Percentiles rank a stretch among this genome's conserved stretches.
These are phyloP conservation scores for Cucurbitaria berberidis DNA, from an alignment of 2,329 filamentous ascomycete species.

Conservation along the genomic window DNA sequence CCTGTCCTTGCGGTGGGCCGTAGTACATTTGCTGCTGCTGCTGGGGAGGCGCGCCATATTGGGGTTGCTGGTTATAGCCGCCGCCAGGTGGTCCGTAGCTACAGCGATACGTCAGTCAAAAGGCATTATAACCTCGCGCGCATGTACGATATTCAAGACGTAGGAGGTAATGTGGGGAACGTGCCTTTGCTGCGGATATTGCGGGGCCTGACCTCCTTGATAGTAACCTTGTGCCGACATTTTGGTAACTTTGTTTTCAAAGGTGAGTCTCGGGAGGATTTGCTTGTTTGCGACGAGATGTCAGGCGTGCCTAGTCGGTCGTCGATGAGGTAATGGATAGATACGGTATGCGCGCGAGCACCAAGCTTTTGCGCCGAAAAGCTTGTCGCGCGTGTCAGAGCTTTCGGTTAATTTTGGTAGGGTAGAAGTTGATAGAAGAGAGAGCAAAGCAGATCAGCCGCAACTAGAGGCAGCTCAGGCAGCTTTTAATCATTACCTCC, in stretches of 20 bases:
- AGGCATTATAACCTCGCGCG: background rate
- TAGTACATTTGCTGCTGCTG: conserved; percentile 38
- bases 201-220: conserved; percentile 37
- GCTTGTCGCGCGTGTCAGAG: conserved; percentile 2
- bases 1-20: conserved; percentile 42
- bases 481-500: conserved; percentile 1
- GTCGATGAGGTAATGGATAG: background rate
- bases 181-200: conserved; percentile 47
- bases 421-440: background rate
- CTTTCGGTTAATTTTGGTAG: background rate
- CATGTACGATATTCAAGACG: background rate
- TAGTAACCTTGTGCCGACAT: conserved; percentile 51
- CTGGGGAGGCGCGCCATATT: conserved; percentile 33
- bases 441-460: background rate
- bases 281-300: background rate
- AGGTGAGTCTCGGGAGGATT: background rate
- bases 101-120: background rate
- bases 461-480: background rate
- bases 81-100: conserved; percentile 32
- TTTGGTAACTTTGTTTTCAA: conserved; percentile 1
- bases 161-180: conserved; percentile 1
- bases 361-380: conserved; percentile 8
- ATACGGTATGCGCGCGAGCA: background rate
- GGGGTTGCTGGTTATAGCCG: conserved; percentile 13
- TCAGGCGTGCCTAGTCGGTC: background rate